These are phyloP conservation scores for Taxillus chinensis DNA, from an alignment of 164 flowering plant genomes.

Conservation along the genomic window DNA sequence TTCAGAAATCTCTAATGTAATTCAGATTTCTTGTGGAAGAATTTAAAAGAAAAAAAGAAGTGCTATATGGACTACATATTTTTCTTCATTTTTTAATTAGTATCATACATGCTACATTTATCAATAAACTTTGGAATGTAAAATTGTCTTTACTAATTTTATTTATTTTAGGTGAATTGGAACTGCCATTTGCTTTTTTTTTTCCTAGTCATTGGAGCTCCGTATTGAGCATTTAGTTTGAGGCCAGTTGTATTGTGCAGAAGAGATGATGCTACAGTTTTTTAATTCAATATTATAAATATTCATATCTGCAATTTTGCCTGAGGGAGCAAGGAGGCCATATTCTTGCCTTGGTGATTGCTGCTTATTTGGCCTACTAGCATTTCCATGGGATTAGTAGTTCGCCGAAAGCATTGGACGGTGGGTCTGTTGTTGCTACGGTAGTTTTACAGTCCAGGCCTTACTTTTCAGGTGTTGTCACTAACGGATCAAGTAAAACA, in stretches of 20 bases:
- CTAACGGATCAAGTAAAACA: no score
- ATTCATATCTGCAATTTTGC: constrained; percentile 8
- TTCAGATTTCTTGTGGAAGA: no score
- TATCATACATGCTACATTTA: no score
- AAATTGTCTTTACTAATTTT: constrained; percentile 3
- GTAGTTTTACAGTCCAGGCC: no score
- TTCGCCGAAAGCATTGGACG: constrained; percentile 57
- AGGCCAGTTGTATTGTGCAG: constrained; percentile 25
- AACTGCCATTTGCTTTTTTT: constrained; percentile 61
- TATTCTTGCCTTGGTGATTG: constrained; percentile 44
- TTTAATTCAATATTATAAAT: no score
- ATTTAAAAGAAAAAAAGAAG: no score
- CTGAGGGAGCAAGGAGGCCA: constrained; percentile 69
- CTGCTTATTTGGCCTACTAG: constrained; percentile 68
- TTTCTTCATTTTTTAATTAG: no score
- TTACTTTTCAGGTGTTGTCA: no score
- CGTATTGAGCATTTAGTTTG: constrained; percentile 42
- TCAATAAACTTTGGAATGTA: no score
- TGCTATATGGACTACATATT: no score
- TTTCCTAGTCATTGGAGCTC: constrained; percentile 60
- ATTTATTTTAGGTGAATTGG: constrained; percentile 53
- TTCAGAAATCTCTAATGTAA: background rate
- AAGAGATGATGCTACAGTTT: background rate
- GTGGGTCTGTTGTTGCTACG: constrained; percentile 63
- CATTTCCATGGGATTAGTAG: constrained; percentile 66